Percentiles rank a stretch among this genome's conserved stretches.
These are phyloP conservation scores for Hypoxylon sp. DNA, from an alignment of 2,329 filamentous ascomycete species.

Conservation along the genomic window DNA sequence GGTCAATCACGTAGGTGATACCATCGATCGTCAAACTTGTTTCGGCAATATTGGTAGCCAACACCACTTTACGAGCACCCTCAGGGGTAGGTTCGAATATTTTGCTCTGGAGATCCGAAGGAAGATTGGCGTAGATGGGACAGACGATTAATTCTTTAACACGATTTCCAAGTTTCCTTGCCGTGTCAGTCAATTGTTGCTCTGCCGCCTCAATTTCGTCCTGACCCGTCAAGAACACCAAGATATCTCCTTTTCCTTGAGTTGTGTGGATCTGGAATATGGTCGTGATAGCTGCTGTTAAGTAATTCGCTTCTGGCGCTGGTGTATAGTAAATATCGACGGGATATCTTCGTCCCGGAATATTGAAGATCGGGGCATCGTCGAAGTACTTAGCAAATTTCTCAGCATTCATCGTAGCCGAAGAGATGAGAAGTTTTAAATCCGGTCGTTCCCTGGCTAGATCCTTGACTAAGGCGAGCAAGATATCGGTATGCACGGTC, in stretches of 20 bases:
- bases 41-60: slow-evolving; percentile 97
- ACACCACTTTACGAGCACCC: slow-evolving; percentile 87
- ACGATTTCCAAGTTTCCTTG: slow-evolving; percentile 85
- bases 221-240: slow-evolving; percentile 95
- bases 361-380: slow-evolving; percentile 92
- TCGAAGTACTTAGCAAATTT: slow-evolving; percentile 95
- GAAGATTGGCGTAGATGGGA: slow-evolving; percentile 94
- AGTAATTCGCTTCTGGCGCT: slow-evolving; percentile 93
- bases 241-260: slow-evolving; percentile 87
- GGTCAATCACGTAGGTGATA: slow-evolving; percentile 96
- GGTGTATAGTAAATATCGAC: slow-evolving; percentile 94
- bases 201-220: slow-evolving; percentile 95
- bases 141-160: slow-evolving; percentile 90
- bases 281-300: slow-evolving; percentile 91
- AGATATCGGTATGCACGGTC: slow-evolving; percentile 90
- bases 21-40: slow-evolving; percentile 96
- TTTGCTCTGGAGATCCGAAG: slow-evolving; percentile 89
- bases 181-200: slow-evolving; percentile 86
- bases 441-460: slow-evolving; percentile 86
- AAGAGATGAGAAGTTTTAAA: slow-evolving; percentile 91
- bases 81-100: slow-evolving; percentile 95
- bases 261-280: slow-evolving; percentile 95
- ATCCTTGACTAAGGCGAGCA: slow-evolving; percentile 91
- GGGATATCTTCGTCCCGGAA: slow-evolving; percentile 88
- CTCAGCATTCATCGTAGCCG: slow-evolving; percentile 92